phyloP scores from a whole-genome alignment of 2,329 filamentous ascomycete species.

The Elsinoe ampelina region DNA sequence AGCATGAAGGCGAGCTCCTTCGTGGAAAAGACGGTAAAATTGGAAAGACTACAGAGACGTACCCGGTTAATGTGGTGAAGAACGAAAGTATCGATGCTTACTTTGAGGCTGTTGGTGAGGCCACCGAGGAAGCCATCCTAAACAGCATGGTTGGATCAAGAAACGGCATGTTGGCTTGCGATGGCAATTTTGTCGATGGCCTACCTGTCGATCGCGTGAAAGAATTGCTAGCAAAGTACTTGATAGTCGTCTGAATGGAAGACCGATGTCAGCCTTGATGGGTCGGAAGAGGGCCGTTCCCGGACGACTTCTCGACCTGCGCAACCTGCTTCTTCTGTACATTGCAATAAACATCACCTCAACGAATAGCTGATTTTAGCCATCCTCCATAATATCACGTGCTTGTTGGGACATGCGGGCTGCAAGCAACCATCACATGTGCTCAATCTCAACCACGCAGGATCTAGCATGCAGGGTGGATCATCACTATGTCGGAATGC shows the following conservation, averaged over 20 bases:
- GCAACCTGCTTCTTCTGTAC: too few species aligned
- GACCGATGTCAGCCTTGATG: background rate
- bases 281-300: background rate
- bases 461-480: background rate
- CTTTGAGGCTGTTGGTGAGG: slow-evolving; percentile 54
- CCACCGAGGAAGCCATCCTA: slow-evolving; percentile 56
- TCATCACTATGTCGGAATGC: background rate
- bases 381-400: background rate
- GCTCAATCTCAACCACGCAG: slow-evolving; percentile 10
- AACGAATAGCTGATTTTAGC: background rate
- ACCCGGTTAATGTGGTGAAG: slow-evolving; percentile 43
- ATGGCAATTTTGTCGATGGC: slow-evolving; percentile 42
- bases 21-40: background rate
- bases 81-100: slow-evolving; percentile 52
- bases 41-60: slow-evolving; percentile 32
- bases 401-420: slow-evolving; percentile 1
- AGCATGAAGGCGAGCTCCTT: slow-evolving; percentile 18
- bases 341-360: background rate
- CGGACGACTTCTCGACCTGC: background rate
- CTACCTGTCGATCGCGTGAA: slow-evolving; percentile 41
- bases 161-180: slow-evolving; percentile 48
- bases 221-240: slow-evolving; percentile 38
- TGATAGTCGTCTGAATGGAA: background rate
- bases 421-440: slow-evolving; percentile 7
- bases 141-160: slow-evolving; percentile 52